Percentiles rank a stretch among this genome's conserved stretches.
These are phyloP conservation scores for Apiospora rasikravindrae DNA, from an alignment of 2,329 filamentous ascomycete species.

Conservation along the genomic window DNA sequence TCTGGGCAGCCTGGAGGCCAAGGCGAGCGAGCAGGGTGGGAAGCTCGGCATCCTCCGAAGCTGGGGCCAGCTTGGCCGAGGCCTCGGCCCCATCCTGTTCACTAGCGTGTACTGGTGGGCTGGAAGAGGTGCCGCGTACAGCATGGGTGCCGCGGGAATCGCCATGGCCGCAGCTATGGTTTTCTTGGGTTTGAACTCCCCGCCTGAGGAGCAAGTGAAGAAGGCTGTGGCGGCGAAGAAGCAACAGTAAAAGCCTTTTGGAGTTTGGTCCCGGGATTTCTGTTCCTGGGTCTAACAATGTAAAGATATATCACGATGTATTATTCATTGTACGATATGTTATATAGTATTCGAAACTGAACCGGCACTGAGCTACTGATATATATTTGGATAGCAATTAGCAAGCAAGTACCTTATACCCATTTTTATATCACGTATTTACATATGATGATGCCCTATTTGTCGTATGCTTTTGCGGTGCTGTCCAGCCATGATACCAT, in stretches of 20 bases:
- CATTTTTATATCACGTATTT: not conserved
- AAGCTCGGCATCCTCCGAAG: constrained; percentile 84
- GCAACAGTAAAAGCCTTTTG: not conserved
- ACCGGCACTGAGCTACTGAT: not conserved
- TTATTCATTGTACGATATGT: not conserved
- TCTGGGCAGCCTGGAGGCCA: constrained; percentile 87
- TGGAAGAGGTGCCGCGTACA: constrained; percentile 84
- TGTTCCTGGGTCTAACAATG: not conserved
- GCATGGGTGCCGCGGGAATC: constrained; percentile 81
- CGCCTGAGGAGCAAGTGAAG: constrained; percentile 37
- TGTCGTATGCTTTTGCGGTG: not conserved
- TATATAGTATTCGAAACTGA: not conserved
- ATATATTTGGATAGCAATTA: not conserved
- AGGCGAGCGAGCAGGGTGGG: constrained; percentile 77
- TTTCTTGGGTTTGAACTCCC: constrained; percentile 73
- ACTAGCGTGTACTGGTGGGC: constrained; percentile 99
- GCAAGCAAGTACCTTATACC: not conserved
- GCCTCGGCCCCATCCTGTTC: constrained; percentile 86
- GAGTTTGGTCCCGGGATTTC: not conserved
- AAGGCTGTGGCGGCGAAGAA: constrained; percentile 15
- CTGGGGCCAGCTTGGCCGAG: constrained; percentile 86
- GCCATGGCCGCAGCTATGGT: constrained; percentile 73
- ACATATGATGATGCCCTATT: not conserved
- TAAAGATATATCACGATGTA: not conserved
- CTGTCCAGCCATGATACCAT: not conserved